Evolutionary conservation across 768 basidiomycete species (phyloP).

Genomic region (Cantharellus cinnabarinus): DNA sequence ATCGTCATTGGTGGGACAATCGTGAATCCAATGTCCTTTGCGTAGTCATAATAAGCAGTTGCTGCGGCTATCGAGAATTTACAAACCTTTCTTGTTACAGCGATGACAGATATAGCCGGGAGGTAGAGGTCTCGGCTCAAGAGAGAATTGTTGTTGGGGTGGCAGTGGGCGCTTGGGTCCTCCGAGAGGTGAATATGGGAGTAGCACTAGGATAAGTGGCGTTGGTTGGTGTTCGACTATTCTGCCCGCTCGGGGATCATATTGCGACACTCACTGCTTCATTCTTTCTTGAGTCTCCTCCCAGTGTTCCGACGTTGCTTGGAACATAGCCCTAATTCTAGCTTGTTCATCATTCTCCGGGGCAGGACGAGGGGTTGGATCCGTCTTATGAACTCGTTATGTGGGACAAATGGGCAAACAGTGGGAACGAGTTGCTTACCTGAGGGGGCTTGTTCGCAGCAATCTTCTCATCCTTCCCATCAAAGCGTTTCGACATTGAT

Average conservation of each 20-base stretch:
- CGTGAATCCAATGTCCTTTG: conserved; percentile 96
- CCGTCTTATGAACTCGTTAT: too few species aligned
- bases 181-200: conserved; percentile 44
- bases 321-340: conserved; percentile 97
- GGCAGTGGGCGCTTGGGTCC: conserved; percentile 26
- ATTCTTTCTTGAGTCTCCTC: conserved; percentile 99
- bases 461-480: conserved; percentile 47
- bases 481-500: conserved; percentile 72
- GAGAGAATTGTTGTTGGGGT: conserved; percentile 31
- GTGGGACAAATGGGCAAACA: conserved; percentile 2
- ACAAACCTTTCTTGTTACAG: conserved; percentile 82
- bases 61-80: neutral
- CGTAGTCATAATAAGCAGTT: neutral
- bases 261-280: conserved; percentile 76
- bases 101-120: conserved; percentile 96
- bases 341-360: conserved; percentile 63
- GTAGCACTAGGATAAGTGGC: conserved; percentile 14
- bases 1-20: conserved; percentile 94
- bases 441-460: neutral
- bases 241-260: neutral
- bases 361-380: neutral
- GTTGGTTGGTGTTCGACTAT: neutral
- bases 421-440: conserved; percentile 9
- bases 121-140: conserved; percentile 61
- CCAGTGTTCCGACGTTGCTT: conserved; percentile 86